Conservation (phyloP, 2,329 filamentous ascomycete species). For the Dactylellina haptotyla region DNA sequence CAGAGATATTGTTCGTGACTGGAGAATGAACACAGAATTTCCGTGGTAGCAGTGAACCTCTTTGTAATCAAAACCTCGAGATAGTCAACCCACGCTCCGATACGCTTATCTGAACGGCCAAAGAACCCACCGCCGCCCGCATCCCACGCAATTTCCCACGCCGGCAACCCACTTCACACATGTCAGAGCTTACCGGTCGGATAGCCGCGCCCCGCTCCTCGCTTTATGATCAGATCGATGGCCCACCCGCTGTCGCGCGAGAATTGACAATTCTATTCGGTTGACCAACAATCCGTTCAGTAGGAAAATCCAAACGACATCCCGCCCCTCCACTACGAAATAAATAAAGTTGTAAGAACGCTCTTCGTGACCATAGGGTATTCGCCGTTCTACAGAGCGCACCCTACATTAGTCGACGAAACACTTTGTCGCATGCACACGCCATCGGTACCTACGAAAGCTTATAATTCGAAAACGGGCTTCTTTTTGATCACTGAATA, state of each 20-base stretch:
- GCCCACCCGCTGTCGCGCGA: constrained; percentile 26
- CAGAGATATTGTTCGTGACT: too few species aligned
- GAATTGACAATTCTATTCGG: constrained; percentile 1
- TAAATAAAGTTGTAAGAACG: constrained; percentile 21
- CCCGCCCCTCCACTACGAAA: constrained; percentile 46
- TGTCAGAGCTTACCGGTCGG: constrained; percentile 30
- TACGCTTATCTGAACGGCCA: constrained; percentile 54
- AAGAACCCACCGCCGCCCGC: not conserved
- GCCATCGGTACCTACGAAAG: constrained; percentile 13
- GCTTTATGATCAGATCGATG: constrained; percentile 30
- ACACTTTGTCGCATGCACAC: constrained; percentile 13
- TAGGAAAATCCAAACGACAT: constrained; percentile 14
- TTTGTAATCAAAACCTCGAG: constrained; percentile 48
- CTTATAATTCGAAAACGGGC: not conserved
- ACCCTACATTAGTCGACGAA: too few species aligned
- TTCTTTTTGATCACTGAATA: constrained; percentile 5
- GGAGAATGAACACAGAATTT: not conserved
- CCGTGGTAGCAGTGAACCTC: not conserved
- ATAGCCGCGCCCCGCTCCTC: constrained; percentile 45
- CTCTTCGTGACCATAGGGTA: constrained; percentile 32
- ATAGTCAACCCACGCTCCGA: constrained; percentile 29
- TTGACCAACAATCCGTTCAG: not conserved
- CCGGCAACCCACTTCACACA: constrained; percentile 13
- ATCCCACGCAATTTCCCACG: constrained; percentile 30
- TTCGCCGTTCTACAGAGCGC: constrained; percentile 52